phyloP scores from a whole-genome alignment of 495 filamentous ascomycete genomes.

The Evernia prunastri region DNA sequence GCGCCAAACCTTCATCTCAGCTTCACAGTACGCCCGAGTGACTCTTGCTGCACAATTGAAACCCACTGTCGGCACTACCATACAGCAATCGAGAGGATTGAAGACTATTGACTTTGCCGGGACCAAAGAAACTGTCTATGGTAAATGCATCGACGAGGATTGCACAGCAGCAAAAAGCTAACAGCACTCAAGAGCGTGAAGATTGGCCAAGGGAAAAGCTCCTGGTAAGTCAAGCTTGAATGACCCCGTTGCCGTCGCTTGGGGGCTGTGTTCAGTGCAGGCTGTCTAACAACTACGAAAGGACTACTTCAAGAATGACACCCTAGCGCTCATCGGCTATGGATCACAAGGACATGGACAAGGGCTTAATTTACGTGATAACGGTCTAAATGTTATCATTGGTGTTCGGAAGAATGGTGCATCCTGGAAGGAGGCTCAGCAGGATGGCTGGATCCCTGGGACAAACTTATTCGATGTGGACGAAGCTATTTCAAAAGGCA shows the following conservation, averaged over 20 bases:
- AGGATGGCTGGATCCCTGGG: slow-evolving; percentile 97
- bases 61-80: slow-evolving; percentile 42
- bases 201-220: slow-evolving; percentile 99
- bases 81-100: slow-evolving; percentile 66
- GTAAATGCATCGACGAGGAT: slow-evolving; percentile 35
- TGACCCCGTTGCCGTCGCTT: not conserved
- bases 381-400: slow-evolving; percentile 96
- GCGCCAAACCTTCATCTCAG: slow-evolving; percentile 63
- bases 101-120: slow-evolving; percentile 96
- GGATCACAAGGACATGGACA: slow-evolving; percentile 98
- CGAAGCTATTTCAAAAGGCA: slow-evolving; percentile 88
- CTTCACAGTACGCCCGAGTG: slow-evolving; percentile 28
- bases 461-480: slow-evolving; percentile 97
- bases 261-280: not conserved
- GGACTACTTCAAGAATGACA: slow-evolving; percentile 99
- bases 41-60: slow-evolving; percentile 41
- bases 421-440: slow-evolving; percentile 93
- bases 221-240: slow-evolving; percentile 51
- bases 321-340: slow-evolving; percentile 97
- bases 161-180: slow-evolving; percentile 12
- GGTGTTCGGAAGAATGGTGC: slow-evolving; percentile 97
- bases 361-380: slow-evolving; percentile 98
- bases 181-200: slow-evolving; percentile 64
- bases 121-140: slow-evolving; percentile 84
- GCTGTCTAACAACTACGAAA: slow-evolving; percentile 34